phyloP scores from a whole-genome alignment of 2,329 filamentous ascomycete genomes.

The Penicillium palitans region DNA sequence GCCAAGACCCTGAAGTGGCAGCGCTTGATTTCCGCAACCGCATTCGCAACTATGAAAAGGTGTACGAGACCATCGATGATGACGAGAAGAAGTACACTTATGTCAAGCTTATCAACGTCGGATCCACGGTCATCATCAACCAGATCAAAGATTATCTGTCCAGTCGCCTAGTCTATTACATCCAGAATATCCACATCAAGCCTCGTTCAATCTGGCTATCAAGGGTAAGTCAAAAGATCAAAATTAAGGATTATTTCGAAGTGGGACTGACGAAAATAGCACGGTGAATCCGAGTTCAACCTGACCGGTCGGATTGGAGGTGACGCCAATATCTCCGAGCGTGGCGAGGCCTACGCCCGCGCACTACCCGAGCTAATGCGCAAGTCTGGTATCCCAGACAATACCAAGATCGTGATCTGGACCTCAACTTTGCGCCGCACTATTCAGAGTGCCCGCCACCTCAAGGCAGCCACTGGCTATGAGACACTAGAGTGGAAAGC shows the following conservation, averaged over 20 bases:
- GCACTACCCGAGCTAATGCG: slow-evolving; percentile 81
- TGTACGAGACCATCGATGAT: slow-evolving; percentile 89
- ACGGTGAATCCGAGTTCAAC: slow-evolving; percentile 94
- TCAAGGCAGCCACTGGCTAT: slow-evolving; percentile 68
- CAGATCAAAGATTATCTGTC: slow-evolving; percentile 95
- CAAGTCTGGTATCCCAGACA: slow-evolving; percentile 75
- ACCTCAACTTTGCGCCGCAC: slow-evolving; percentile 78
- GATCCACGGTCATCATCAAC: slow-evolving; percentile 96
- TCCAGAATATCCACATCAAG: slow-evolving; percentile 98
- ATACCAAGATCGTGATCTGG: slow-evolving; percentile 68
- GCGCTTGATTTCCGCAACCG: slow-evolving; percentile 90
- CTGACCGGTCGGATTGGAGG: slow-evolving; percentile 88
- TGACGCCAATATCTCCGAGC: slow-evolving; percentile 80
- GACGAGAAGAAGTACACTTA: slow-evolving; percentile 89
- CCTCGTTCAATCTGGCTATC: slow-evolving; percentile 96
- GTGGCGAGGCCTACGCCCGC: slow-evolving; percentile 82
- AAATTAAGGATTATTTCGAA: background rate
- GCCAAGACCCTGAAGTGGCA: slow-evolving; percentile 88
- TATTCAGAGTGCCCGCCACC: slow-evolving; percentile 83
- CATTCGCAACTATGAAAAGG: slow-evolving; percentile 95
- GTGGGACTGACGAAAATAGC: slow-evolving; percentile 53
- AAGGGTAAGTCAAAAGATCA: slow-evolving; percentile 59
- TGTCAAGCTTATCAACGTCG: slow-evolving; percentile 95
- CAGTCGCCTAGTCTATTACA: slow-evolving; percentile 93
- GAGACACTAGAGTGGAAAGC: slow-evolving; percentile 99